Base-by-base conservation (phyloP, 2,329 filamentous ascomycete species). In the Didymella lethalis region DNA sequence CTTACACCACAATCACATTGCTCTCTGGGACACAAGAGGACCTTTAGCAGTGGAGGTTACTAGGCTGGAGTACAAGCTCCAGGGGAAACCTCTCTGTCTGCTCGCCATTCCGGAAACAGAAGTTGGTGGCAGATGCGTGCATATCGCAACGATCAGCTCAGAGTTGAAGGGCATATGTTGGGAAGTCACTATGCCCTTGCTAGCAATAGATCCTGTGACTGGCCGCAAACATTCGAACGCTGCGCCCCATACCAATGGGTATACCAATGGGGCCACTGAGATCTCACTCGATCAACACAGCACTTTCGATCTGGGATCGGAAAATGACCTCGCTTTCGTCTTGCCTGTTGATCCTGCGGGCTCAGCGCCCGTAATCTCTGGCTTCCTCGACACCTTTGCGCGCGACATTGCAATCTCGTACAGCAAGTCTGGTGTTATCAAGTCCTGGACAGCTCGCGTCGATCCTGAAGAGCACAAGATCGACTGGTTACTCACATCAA, bases 271-370 rank as follows among this genome's bases (percentile, higher is more conserved):
- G 2, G 50, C 70, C 47, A 44, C 61, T 10, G 64, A 71, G 2
- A 79, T 83, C 40, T 79, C 81, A 0, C 80, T 95, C 32, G 75
- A 78, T 14, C 85, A 93, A 64, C 92, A 92, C 63, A 92, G 87
- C 70, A 84, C 78, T 1, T 95, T 96, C 71, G 81, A 88, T 53
- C 81, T 96, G 2, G 84, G 87, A 0, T 67, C 81, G 34, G 75
- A 81, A 7, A 80, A 84, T 54, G 82, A 84, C 56, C 75, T 86
- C 23, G 79, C 79, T 4, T 85, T 85, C 63, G 81, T 96, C 18
- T 80, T 96, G 10, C 91, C 93, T 0, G 92, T 96, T 46, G 93
- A 97, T 69, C 92, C 93, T 49, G 93, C 92, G 1, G 93, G 93
- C 1, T 88, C 90, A 11, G 82, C 85, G 38, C 86, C 88, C 1